Evolutionary conservation across 768 basidiomycete species (phyloP).

Genomic region (Agaricus subrufescens): DNA sequence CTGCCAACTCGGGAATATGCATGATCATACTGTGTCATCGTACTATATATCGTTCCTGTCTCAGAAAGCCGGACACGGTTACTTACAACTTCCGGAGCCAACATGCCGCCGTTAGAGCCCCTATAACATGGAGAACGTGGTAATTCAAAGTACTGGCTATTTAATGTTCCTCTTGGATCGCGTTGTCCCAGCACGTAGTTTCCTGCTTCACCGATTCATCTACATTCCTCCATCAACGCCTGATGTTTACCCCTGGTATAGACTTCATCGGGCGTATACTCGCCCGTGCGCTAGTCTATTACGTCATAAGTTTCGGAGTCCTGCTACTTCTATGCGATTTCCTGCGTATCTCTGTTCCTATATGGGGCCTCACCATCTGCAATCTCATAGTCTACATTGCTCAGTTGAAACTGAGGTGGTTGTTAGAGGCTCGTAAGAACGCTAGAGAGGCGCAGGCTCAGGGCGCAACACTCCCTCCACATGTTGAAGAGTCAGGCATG

Average conservation of each 20-base stretch:
- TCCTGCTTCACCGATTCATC: conserved; percentile 29
- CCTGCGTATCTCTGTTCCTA: not conserved
- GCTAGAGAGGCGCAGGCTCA: conserved; percentile 22
- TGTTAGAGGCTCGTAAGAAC: not conserved
- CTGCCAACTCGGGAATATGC: no score
- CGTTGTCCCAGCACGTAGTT: conserved; percentile 34
- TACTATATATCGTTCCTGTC: no score
- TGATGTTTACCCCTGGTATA: not conserved
- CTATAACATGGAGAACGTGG: no score
- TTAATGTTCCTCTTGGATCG: conserved; percentile 21
- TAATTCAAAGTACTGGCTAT: no score
- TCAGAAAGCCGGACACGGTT: no score
- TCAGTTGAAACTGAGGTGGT: not conserved
- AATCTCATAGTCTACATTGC: not conserved
- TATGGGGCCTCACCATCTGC: not conserved
- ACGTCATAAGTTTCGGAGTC: not conserved
- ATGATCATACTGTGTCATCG: no score
- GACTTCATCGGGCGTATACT: not conserved
- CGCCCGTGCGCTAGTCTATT: not conserved
- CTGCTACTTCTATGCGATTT: not conserved
- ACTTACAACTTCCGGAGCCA: no score
- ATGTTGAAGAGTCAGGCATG: conserved; percentile 21
- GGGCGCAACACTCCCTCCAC: conserved; percentile 29
- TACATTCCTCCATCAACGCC: no score
- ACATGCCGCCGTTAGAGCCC: no score